Percentiles rank a stretch among this genome's conserved stretches.
These are phyloP conservation scores for Bidens hawaiensis DNA, from an alignment of 140 eudicot species.

Conservation along the genomic window DNA sequence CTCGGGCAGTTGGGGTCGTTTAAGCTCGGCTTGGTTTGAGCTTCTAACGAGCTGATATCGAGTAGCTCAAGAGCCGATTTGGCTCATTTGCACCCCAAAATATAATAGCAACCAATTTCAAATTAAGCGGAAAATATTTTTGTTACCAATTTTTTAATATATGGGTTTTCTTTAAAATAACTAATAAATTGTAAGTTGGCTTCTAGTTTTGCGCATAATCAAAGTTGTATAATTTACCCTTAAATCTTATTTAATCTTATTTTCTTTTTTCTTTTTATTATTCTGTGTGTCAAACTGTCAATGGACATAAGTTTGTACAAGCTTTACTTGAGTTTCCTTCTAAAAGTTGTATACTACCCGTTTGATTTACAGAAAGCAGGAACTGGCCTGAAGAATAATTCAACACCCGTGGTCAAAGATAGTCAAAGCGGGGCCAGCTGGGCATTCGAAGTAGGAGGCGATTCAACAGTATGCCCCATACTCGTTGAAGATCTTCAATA, in stretches of 20 bases:
- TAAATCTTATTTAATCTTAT: not conserved
- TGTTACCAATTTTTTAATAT: not conserved
- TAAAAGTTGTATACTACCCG: not conserved
- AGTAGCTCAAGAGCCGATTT: too few species aligned
- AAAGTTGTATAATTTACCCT: not conserved
- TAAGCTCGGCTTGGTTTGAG: too few species aligned
- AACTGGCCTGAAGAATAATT: slow-evolving; percentile 20
- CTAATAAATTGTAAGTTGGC: not conserved
- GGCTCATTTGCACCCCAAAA: too few species aligned
- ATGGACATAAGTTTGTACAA: not conserved
- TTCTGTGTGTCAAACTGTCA: not conserved
- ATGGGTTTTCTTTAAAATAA: not conserved
- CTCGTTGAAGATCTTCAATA: slow-evolving; percentile 71
- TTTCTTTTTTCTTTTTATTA: not conserved
- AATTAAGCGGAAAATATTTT: not conserved
- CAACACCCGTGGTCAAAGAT: slow-evolving; percentile 26
- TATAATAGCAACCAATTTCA: not conserved
- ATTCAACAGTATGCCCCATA: slow-evolving; percentile 64
- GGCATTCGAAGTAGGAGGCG: slow-evolving; percentile 68
- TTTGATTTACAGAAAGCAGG: slow-evolving; percentile 38
- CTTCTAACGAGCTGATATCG: too few species aligned
- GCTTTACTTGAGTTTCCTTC: slow-evolving; percentile 1
- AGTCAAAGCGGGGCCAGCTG: slow-evolving; percentile 60
- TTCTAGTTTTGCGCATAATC: not conserved
- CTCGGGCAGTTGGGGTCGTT: too few species aligned